Conservation (phyloP, 202 grass and related monocot species). For the Elaeis oleifera region DNA sequence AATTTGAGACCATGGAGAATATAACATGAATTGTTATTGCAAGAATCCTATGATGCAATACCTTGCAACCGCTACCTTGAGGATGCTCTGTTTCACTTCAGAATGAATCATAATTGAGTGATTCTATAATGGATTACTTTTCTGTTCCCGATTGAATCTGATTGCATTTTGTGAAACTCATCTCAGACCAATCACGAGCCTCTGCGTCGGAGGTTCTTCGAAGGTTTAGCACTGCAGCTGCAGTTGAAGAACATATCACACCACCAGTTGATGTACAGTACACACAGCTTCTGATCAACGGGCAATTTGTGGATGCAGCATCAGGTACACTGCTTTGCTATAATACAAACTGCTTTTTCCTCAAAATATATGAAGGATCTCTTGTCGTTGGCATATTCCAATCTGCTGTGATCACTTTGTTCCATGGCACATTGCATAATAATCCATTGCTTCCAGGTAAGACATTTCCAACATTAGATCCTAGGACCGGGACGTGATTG, state of each 20-base stretch:
- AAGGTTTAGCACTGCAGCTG: conserved; percentile 64
- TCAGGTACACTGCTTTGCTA: conserved; percentile 35
- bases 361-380: no score
- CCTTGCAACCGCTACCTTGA: no score
- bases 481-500: conserved; percentile 68
- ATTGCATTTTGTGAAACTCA: background rate
- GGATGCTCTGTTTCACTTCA: no score
- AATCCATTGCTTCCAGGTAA: conserved; percentile 28
- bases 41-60: no score
- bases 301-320: conserved; percentile 73
- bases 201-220: conserved; percentile 41
- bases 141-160: no score
- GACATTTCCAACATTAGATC: conserved; percentile 62
- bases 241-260: conserved; percentile 56
- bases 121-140: no score
- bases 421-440: no score
- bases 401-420: background rate
- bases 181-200: conserved; percentile 35
- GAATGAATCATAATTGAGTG: no score
- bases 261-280: conserved; percentile 66
- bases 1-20: no score
- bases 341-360: no score
- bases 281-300: conserved; percentile 80
- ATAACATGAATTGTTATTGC: no score
- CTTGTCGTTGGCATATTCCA: no score